Percentiles rank a stretch among this genome's conserved stretches.
Conservation (phyloP, 768 basidiomycete species). For the Auricularia auricula-judae region DNA sequence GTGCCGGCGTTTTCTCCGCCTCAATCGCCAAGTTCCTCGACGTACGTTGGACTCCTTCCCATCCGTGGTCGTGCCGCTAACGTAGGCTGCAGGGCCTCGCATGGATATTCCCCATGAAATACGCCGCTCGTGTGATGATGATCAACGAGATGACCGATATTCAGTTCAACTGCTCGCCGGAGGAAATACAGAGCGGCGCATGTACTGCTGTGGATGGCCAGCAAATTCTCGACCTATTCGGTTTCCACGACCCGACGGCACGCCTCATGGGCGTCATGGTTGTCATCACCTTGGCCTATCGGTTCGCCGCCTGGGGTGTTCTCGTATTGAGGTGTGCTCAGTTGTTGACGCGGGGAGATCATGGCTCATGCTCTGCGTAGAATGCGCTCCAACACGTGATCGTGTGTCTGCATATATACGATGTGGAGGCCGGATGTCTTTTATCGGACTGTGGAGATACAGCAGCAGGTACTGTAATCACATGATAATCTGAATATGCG, state of each 20-base stretch:
- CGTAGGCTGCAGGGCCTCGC: not conserved
- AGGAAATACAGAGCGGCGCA: not conserved
- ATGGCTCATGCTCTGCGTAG: too few relatives aligned
- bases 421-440: too few relatives aligned
- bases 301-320: not conserved
- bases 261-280: not conserved
- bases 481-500: too few relatives aligned
- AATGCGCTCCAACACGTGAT: too few relatives aligned
- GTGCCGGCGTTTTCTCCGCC: not conserved
- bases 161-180: not conserved
- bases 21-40: not conserved
- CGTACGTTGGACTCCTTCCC: not conserved
- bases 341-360: too few relatives aligned
- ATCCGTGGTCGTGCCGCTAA: not conserved
- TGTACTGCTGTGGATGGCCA: not conserved
- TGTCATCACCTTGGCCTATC: not conserved
- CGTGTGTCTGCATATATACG: too few relatives aligned
- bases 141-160: conserved; percentile 1
- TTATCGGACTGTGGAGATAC: too few relatives aligned
- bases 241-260: not conserved
- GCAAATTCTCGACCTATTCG: not conserved
- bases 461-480: too few relatives aligned
- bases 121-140: not conserved
- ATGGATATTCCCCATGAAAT: not conserved
- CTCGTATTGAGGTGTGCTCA: not conserved